These are phyloP conservation scores for Quercus suber DNA, from an alignment of 306 rosid species.

Conservation along the genomic window DNA sequence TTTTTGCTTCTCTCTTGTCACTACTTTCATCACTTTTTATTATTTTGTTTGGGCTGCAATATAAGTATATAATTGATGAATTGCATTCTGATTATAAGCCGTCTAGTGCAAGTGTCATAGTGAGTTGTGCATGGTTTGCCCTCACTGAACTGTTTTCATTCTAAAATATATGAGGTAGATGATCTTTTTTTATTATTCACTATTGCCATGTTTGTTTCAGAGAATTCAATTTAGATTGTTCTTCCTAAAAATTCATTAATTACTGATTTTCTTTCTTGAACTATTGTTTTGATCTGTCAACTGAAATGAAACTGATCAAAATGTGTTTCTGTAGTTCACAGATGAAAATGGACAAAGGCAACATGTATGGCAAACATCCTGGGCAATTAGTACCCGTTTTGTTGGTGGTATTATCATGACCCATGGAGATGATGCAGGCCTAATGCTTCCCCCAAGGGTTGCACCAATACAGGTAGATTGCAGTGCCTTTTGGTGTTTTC, in stretches of 20 bases:
- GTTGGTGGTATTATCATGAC: slow-evolving; percentile 98
- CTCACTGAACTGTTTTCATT: neutral
- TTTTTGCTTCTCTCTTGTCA: neutral
- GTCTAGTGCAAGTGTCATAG: neutral
- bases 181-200: neutral
- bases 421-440: slow-evolving; percentile 92
- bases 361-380: slow-evolving; percentile 93
- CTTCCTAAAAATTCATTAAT: neutral
- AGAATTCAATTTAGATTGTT: neutral
- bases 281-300: slow-evolving; percentile 20
- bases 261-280: neutral
- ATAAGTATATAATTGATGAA: neutral
- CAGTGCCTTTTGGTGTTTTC: slow-evolving; percentile 14
- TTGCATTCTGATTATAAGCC: neutral
- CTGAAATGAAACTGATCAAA: slow-evolving; percentile 22
- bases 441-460: slow-evolving; percentile 93
- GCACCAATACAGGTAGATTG: slow-evolving; percentile 78
- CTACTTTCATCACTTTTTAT: neutral
- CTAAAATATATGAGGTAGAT: neutral
- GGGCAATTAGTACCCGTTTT: slow-evolving; percentile 99
- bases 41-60: neutral
- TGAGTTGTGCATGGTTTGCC: neutral
- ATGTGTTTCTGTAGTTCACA: slow-evolving; percentile 64
- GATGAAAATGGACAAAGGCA: slow-evolving; percentile 86
- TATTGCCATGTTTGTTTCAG: neutral